These are phyloP conservation scores for Colletotrichum gigasporum DNA, from an alignment of 2,329 filamentous ascomycete species.

Conservation along the genomic window DNA sequence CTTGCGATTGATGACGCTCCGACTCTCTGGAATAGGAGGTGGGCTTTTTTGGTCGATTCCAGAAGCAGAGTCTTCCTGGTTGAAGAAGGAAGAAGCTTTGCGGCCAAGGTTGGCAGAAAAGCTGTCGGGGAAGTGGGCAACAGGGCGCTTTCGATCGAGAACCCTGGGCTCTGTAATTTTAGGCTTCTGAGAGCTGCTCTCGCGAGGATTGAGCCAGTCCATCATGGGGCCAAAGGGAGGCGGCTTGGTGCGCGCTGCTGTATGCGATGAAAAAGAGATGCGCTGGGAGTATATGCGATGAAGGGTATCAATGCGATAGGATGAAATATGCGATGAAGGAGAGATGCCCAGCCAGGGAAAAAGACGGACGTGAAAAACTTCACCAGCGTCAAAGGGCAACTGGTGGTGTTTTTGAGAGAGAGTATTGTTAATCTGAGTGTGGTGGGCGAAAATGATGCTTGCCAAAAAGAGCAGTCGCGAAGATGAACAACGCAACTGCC, in stretches of 20 bases:
- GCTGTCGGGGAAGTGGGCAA: constrained; percentile 19
- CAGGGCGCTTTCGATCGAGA: constrained; percentile 28
- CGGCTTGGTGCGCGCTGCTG: background rate
- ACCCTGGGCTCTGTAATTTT: constrained; percentile 26
- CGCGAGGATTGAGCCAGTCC: background rate
- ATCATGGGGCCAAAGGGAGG: background rate
- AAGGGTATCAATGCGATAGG: too few species aligned
- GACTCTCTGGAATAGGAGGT: constrained; percentile 10
- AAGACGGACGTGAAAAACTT: too few species aligned
- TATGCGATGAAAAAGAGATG: background rate
- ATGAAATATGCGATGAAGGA: too few species aligned
- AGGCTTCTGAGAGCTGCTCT: background rate
- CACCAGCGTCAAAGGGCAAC: too few species aligned
- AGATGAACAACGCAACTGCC: too few species aligned
- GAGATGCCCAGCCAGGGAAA: too few species aligned
- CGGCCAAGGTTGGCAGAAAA: constrained; percentile 30
- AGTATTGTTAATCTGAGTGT: too few species aligned
- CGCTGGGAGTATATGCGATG: background rate
- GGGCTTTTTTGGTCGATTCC: background rate
- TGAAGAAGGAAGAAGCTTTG: constrained; percentile 2
- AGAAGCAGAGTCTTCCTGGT: background rate
- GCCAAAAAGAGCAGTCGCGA: too few species aligned
- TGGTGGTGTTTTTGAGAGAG: too few species aligned
- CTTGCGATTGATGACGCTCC: constrained; percentile 12
- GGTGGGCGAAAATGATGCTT: too few species aligned